phyloP scores from a whole-genome alignment of 331 rosid genomes.

The Quercus tomentella region DNA sequence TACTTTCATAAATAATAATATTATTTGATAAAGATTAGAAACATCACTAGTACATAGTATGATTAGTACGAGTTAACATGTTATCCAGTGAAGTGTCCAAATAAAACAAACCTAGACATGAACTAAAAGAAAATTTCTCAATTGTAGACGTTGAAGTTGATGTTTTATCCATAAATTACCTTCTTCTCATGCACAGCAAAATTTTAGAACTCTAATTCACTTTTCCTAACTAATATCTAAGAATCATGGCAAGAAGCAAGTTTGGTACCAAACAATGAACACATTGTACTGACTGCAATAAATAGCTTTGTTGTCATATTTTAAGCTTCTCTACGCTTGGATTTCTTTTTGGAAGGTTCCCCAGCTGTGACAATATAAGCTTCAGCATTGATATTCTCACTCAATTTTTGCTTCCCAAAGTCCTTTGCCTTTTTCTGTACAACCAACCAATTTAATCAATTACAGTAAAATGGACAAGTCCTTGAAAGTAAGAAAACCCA shows the following conservation, averaged over 20 bases:
- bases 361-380: slow-evolving; percentile 53
- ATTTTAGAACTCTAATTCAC: not conserved
- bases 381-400: slow-evolving; percentile 55
- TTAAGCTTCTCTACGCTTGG: slow-evolving; percentile 39
- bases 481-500: not conserved
- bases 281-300: not conserved
- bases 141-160: not conserved
- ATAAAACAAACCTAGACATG: not conserved
- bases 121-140: not conserved
- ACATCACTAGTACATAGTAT: too few species aligned
- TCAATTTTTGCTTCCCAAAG: slow-evolving; percentile 50
- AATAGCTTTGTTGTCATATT: not conserved
- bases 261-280: not conserved
- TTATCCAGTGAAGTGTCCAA: not conserved
- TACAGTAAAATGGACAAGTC: not conserved
- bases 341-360: slow-evolving; percentile 56
- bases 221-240: not conserved
- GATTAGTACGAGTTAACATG: too few species aligned
- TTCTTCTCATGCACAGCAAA: not conserved
- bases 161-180: not conserved
- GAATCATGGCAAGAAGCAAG: not conserved
- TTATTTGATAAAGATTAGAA: too few species aligned
- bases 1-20: too few species aligned
- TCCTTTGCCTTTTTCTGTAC: slow-evolving; percentile 66
- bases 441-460: not conserved